Percentiles rank a stretch among this genome's conserved stretches.
Evolutionary conservation across 2,329 filamentous ascomycete species (phyloP).

Genomic region (Clarireedia hainanense): DNA sequence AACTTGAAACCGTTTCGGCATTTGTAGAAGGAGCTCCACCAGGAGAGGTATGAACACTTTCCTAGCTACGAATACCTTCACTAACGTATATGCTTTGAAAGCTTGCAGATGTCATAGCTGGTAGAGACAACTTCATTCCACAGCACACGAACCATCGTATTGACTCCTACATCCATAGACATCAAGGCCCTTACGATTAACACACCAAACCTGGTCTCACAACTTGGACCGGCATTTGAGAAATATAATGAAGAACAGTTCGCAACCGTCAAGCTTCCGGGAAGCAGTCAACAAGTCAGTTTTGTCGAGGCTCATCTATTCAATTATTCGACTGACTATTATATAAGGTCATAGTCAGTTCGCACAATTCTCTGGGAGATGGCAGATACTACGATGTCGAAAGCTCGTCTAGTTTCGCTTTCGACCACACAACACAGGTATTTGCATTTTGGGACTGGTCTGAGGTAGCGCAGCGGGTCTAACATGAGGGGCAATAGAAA

Average conservation of each 20-base stretch:
- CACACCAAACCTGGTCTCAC: constrained; percentile 57
- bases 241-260: constrained; percentile 97
- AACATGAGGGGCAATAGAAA: constrained; percentile 44
- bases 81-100: constrained; percentile 33
- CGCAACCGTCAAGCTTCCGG: constrained; percentile 79
- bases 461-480: background rate
- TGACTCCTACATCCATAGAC: constrained; percentile 44
- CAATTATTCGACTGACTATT: constrained; percentile 13
- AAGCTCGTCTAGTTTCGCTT: constrained; percentile 78
- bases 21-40: constrained; percentile 93
- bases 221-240: constrained; percentile 76
- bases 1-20: constrained; percentile 60
- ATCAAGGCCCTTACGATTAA: constrained; percentile 79
- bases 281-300: constrained; percentile 67
- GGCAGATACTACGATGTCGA: constrained; percentile 87
- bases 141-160: background rate
- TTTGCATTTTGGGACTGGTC: background rate
- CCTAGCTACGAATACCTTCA: background rate
- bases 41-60: constrained; percentile 64
- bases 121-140: constrained; percentile 39
- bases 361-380: constrained; percentile 72
- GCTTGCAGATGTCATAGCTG: constrained; percentile 83
- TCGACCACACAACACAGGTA: constrained; percentile 77
- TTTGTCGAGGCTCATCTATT: background rate
- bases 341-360: constrained; percentile 67